Base-by-base conservation (phyloP, 75 land plant genomes). In the Gnetum montanum region DNA sequence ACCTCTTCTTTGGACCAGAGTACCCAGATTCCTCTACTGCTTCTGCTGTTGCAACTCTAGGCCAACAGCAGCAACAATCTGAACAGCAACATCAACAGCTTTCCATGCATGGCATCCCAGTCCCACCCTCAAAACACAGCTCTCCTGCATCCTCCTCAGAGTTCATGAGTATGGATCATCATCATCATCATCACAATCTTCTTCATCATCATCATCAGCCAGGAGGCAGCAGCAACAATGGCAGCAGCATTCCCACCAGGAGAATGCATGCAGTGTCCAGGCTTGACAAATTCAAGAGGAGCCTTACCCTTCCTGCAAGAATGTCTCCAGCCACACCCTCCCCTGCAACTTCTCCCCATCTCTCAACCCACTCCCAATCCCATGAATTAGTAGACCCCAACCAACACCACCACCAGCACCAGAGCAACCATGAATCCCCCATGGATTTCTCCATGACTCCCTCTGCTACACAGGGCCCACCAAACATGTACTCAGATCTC, bases 221-320 rank as follows among this genome's bases (percentile, higher is more conserved):
- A 3, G 53, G 40, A 41, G 43, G 23, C 11, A 64, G 51, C 47
- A 48, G 73, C 3, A 70, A 57, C n/a, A 84, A 80, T 38, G 73
- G 70, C 45, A 58, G 80, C 63, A 70, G 84, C 70, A 62, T 80
- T 55, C 36, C 34, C 20, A 3, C 36, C 22, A 23, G 26, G 1
- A 53, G 34, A 31, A 53, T 53, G 37, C 55, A 33, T 33, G 11
- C 8, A 0, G 55, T 53, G 18, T 33, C 55, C 22, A 20, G 55
- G 3, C 16, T 53, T 22, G 55, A 53, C 24, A 83, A 76, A 64
- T 83, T 75, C 74, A 83, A 79, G 83, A 71, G 83, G 57, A 76
- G 80, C 71, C 73, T 79, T 43, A 83, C 87, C 0, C 33, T 83
- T 70, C 83, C 87, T 29, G 77, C 88, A 12, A 76, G 88, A 45